These are phyloP conservation scores for Paragyromitra xinjiangensis DNA, from an alignment of 495 filamentous ascomycete genomes.

Conservation along the genomic window DNA sequence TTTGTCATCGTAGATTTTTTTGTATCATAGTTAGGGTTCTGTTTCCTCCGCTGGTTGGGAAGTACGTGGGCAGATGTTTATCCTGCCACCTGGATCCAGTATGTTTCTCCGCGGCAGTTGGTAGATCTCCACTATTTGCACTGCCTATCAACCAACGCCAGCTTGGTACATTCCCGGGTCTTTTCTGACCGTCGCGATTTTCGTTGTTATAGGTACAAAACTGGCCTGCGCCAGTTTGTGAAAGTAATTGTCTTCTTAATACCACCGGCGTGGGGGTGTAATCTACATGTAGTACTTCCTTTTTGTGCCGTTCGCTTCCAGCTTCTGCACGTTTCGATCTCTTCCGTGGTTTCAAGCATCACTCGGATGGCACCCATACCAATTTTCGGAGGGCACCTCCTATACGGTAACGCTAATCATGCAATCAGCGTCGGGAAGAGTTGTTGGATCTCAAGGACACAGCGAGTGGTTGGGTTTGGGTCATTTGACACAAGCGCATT, in stretches of 20 bases:
- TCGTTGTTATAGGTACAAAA: slow-evolving; percentile 40
- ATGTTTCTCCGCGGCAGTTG: slow-evolving; percentile 40
- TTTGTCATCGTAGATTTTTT: slow-evolving; percentile 31
- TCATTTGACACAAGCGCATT: slow-evolving; percentile 8
- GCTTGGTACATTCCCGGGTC: slow-evolving; percentile 25
- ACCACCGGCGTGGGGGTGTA: slow-evolving; percentile 37
- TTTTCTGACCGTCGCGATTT: slow-evolving; percentile 20
- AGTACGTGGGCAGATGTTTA: slow-evolving; percentile 49
- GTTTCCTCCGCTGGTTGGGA: slow-evolving; percentile 46
- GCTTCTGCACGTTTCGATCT: slow-evolving; percentile 48
- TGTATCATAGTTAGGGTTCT: slow-evolving; percentile 41
- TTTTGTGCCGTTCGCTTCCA: slow-evolving; percentile 44
- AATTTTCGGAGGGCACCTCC: slow-evolving; percentile 25
- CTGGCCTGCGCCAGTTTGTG: slow-evolving; percentile 20
- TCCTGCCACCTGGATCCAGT: slow-evolving; percentile 51
- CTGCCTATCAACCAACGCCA: slow-evolving; percentile 46
- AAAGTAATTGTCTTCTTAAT: slow-evolving; percentile 36
- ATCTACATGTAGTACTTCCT: slow-evolving; percentile 13
- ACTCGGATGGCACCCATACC: slow-evolving; percentile 42
- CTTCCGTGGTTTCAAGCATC: slow-evolving; percentile 45
- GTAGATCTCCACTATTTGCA: slow-evolving; percentile 24
- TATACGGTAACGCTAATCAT: slow-evolving; percentile 3
- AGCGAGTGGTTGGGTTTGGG: slow-evolving; percentile 12
- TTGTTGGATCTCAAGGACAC: slow-evolving; percentile 9
- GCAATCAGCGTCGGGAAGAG: slow-evolving; percentile 1